Base-by-base conservation (phyloP, 371 early-diverging fungal genomes). In the Actinomortierella wolfii region DNA sequence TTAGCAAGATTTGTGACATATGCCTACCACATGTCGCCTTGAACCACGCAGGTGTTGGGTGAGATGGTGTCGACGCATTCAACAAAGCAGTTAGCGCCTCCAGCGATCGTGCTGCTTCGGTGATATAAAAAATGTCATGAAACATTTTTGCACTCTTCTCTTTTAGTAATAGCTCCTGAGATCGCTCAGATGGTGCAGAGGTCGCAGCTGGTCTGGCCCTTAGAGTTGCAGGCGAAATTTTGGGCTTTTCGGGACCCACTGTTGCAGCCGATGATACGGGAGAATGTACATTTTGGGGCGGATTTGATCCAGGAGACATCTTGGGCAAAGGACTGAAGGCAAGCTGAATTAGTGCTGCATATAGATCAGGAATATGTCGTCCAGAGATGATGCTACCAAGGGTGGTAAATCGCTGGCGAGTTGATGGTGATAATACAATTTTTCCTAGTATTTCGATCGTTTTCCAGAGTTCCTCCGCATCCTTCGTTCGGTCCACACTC, bases 11-110 rank as follows among this genome's bases (percentile, higher is more conserved):
- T 23, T 86, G 83, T 1, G 89, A 81, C 1, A 91, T 76, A 34
- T 85, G 89, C 29, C 87, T 67, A 0, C 89, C 86, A 56, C 91
- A 88, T 20, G 89, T 71, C 13, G 69, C 80, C 34, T 81, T 69
- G 14, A 89, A 66, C 92, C 92, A 91, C 14, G 61, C 68, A 1
- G 89, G 86, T 0, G 81, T 79, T 40, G 83, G 84, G 41, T 86
- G 84, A 8, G 77, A 47, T 7, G 83, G 78, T 25, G 71, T 62
- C 0, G 87, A 83, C 1, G 83, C 78, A 11, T 85, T 83, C 43
- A 90, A 58, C 4, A 91, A 64, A 0, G 77, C 64, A 42, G 87
- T 87, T 17, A 91, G 76, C 0, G 90, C 80, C 60, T 91, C 90
- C 46, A 91, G 74, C 3, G 86, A 79, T 54, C 82, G 74, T 34